phyloP scores from a whole-genome alignment of 148 eudicot species.

The Camellia japonica region DNA sequence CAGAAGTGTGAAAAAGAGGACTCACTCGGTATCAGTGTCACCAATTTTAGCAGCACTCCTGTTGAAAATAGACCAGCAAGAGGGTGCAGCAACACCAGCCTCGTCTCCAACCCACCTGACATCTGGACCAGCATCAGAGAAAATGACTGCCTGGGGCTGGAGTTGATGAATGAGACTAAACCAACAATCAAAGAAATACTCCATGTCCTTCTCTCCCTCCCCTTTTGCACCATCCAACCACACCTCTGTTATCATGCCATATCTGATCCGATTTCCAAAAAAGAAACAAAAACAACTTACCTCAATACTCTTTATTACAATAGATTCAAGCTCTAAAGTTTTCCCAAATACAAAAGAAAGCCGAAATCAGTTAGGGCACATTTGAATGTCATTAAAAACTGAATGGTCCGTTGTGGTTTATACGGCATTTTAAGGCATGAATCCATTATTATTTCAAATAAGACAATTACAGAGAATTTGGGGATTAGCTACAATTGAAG shows the following conservation, averaged over 20 bases:
- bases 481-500: neutral
- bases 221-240: conserved; percentile 87
- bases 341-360: neutral
- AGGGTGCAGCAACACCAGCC: conserved; percentile 59
- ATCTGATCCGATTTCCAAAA: conserved; percentile 36
- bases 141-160: conserved; percentile 72
- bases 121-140: conserved; percentile 90
- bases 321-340: neutral
- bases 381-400: neutral
- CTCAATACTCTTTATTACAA: neutral
- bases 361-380: neutral
- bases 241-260: conserved; percentile 69
- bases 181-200: conserved; percentile 75
- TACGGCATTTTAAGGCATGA: neutral
- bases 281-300: neutral
- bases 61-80: conserved; percentile 85
- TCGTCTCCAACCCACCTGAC: conserved; percentile 85
- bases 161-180: conserved; percentile 73
- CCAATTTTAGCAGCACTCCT: conserved; percentile 60
- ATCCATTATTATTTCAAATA: neutral
- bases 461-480: neutral
- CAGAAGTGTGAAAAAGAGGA: conserved; percentile 11
- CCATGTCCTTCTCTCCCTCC: conserved; percentile 78
- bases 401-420: neutral
- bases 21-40: conserved; percentile 55